Evolutionary conservation across 176 grass and related monocot species (phyloP).

Genomic region (Hordeum marinum): DNA sequence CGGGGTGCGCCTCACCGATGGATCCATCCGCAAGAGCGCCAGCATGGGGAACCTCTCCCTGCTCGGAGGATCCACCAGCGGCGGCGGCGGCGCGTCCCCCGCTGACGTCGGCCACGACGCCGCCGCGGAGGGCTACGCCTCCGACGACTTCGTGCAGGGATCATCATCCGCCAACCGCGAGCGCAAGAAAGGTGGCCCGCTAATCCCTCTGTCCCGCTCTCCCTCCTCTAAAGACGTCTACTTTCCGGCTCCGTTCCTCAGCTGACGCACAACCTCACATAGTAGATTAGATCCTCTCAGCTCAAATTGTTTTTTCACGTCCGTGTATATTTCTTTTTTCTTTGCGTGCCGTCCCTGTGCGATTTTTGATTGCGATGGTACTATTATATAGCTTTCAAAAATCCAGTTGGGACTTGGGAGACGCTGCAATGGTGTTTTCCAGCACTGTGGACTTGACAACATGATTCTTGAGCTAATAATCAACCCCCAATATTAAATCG

Average conservation of each 20-base stretch:
- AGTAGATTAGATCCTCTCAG: slow-evolving; percentile 21
- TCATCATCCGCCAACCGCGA: slow-evolving; percentile 91
- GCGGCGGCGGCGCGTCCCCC: slow-evolving; percentile 73
- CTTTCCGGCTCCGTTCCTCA: background rate
- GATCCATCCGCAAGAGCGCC: slow-evolving; percentile 92
- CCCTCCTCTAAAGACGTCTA: background rate
- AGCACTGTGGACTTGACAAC: background rate
- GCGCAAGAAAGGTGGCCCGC: slow-evolving; percentile 77
- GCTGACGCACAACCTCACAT: background rate
- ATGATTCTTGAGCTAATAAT: slow-evolving; percentile 5
- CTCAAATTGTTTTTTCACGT: background rate
- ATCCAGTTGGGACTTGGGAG: background rate
- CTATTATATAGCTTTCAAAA: background rate
- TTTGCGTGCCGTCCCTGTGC: background rate
- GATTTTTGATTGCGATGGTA: background rate
- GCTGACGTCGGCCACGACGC: slow-evolving; percentile 50
- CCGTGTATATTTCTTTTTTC: background rate
- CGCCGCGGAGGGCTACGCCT: slow-evolving; percentile 71
- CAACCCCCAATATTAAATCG: background rate
- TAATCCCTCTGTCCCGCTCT: background rate
- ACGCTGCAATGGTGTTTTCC: slow-evolving; percentile 15
- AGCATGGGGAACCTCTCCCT: slow-evolving; percentile 96
- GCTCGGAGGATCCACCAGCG: slow-evolving; percentile 75
- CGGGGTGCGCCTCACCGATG: slow-evolving; percentile 90
- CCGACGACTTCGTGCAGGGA: slow-evolving; percentile 91